Percentiles rank a stretch among this genome's conserved stretches.
phyloP scores from a whole-genome alignment of 2,329 filamentous ascomycete genomes.

The Colletotrichum godetiae region DNA sequence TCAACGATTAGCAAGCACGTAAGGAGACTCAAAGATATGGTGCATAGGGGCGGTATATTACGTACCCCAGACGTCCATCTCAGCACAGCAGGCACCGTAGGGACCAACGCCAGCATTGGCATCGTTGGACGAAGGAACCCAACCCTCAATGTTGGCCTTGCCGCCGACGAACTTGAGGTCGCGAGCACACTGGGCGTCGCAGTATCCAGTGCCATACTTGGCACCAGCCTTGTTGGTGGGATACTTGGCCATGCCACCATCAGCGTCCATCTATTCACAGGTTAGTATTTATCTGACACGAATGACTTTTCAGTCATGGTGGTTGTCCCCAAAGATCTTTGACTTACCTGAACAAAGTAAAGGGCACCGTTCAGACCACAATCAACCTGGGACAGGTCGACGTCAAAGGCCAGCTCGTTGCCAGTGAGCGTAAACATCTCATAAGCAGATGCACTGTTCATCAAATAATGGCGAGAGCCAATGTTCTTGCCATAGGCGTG shows the following conservation, averaged over 20 bases:
- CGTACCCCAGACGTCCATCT: slow-evolving; percentile 71
- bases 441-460: slow-evolving; percentile 67
- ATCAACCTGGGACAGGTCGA: slow-evolving; percentile 70
- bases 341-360: slow-evolving; percentile 60
- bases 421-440: slow-evolving; percentile 70
- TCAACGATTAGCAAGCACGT: neutral
- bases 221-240: slow-evolving; percentile 57
- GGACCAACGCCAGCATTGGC: slow-evolving; percentile 59
- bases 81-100: slow-evolving; percentile 65
- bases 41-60: neutral
- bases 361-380: slow-evolving; percentile 77
- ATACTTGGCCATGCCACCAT: slow-evolving; percentile 60
- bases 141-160: slow-evolving; percentile 54
- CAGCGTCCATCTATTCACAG: slow-evolving; percentile 56
- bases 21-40: neutral
- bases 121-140: slow-evolving; percentile 61
- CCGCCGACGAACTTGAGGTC: slow-evolving; percentile 63
- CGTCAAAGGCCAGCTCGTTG: slow-evolving; percentile 74
- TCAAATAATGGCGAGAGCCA: slow-evolving; percentile 67
- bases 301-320: neutral
- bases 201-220: slow-evolving; percentile 67
- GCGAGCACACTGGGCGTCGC: slow-evolving; percentile 59
- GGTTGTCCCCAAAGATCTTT: slow-evolving; percentile 36
- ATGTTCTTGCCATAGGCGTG: slow-evolving; percentile 55
- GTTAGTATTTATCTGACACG: neutral